A percentile compares a stretch with the other conserved stretches of the same genome.
Conservation (phyloP, 495 filamentous ascomycete species). For the Annulohypoxylon bovei region DNA sequence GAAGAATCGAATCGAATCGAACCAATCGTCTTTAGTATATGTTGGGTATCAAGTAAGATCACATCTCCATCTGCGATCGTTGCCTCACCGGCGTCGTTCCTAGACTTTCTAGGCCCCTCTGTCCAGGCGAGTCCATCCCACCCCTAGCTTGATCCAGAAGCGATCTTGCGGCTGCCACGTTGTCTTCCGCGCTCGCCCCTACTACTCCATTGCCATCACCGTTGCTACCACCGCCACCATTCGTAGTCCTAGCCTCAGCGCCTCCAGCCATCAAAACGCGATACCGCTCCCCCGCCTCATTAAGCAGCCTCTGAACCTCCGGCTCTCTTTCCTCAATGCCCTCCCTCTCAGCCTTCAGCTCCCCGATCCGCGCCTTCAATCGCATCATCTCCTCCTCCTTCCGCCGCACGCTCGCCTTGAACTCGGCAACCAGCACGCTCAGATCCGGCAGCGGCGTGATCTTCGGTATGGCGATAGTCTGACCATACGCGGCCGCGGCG, state of each 20-base stretch:
- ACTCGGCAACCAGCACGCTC: constrained; percentile 57
- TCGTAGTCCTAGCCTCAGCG: not conserved
- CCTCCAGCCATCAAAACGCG: constrained; percentile 49
- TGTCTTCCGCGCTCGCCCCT: constrained; percentile 55
- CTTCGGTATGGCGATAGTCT: constrained; percentile 52
- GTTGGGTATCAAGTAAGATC: constrained; percentile 11
- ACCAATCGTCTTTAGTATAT: not conserved
- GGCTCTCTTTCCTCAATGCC: constrained; percentile 78
- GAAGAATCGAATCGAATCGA: not conserved
- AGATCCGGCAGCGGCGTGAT: constrained; percentile 68
- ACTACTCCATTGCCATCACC: constrained; percentile 42
- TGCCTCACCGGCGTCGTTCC: constrained; percentile 66
- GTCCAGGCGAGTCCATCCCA: constrained; percentile 48
- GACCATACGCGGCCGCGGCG: constrained; percentile 21
- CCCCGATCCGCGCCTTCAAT: constrained; percentile 46
- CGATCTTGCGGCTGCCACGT: constrained; percentile 40
- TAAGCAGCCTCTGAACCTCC: constrained; percentile 82
- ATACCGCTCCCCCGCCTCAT: constrained; percentile 84
- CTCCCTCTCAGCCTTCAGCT: constrained; percentile 51
- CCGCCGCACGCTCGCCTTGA: constrained; percentile 51
- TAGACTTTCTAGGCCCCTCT: constrained; percentile 70
- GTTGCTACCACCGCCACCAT: not conserved
- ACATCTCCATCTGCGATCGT: constrained; percentile 42
- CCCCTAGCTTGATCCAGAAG: constrained; percentile 41
- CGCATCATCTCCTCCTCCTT: constrained; percentile 48